Evolutionary conservation across 805 yeast genomes (phyloP), one percentile per base, ranked within the genome.

Genomic region (Zygosaccharomyces kombuchaensis): DNA sequence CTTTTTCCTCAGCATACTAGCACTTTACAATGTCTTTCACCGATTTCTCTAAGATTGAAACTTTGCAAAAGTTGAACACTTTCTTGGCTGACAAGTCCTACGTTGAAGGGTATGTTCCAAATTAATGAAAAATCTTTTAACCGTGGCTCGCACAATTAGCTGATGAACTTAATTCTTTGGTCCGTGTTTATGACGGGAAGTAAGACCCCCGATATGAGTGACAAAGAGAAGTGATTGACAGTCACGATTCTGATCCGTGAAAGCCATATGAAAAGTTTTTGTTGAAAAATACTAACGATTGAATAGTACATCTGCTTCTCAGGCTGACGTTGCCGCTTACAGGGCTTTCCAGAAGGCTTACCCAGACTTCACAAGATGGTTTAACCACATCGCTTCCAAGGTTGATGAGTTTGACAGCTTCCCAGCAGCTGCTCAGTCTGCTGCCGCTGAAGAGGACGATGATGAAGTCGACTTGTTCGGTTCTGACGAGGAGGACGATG

Each of bases 321-420:
- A 88, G 77, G 96, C 96, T 69, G 98, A 91, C 70, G 98, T 86
- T 56, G 71, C 90, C 63, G 88, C 80, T 65, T 91, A 82, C 91
- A 81, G 87, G 80, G 89, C 96, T 74, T 91, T 82, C 85, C 89
- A 89, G 78, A 68, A 78, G 66, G 74, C 84, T 73, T 91, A 74
- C 87, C 96, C 97, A 73, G 83, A 86, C 73, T 89, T 89, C 69
- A 75, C 96, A 69, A 90, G 98, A 81, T 93, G 97, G 97, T 88
- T 85, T 81, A 87, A 87, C 84, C 97, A 91, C 86, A 85, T 91
- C 69, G 93, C 95, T 71, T 82, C 96, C 53, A 86, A 81, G 81
- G 77, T 89, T 59, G 88, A 79, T 64, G 95, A 88, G 72, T 88
- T 88, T 67, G 80, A 74, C 56, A 64, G 83, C 54, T 77, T 85